phyloP scores from a whole-genome alignment of 75 land plant species.

The Chamaecyparis obtusa region DNA sequence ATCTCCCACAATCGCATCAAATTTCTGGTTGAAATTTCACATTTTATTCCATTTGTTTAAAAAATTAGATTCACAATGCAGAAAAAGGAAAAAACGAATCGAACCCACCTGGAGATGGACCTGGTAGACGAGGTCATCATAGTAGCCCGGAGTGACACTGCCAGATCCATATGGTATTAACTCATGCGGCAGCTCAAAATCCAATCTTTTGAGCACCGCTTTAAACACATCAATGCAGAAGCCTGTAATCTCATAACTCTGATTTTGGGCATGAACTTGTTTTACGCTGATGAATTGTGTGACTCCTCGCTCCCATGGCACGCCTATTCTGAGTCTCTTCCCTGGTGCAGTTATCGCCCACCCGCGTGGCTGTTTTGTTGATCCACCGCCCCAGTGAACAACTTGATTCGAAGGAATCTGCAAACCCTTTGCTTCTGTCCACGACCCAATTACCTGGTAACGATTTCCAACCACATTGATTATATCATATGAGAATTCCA shows the following conservation, averaged over 20 bases:
- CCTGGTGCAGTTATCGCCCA: background rate
- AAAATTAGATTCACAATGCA: background rate
- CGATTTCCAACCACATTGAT: conserved; percentile 15
- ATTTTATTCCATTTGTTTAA: background rate
- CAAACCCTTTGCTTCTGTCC: too few relatives aligned
- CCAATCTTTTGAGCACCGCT: conserved; percentile 24
- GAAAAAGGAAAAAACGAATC: background rate
- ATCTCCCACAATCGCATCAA: conserved; percentile 64
- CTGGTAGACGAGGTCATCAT: conserved; percentile 23
- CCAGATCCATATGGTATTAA: conserved; percentile 1
- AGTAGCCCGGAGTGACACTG: conserved; percentile 19
- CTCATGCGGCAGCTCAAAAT: conserved; percentile 17
- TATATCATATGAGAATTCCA: conserved; percentile 12
- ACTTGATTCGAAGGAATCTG: background rate
- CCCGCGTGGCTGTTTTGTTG: too few relatives aligned
- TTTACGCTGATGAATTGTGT: conserved; percentile 13
- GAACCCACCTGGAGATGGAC: conserved; percentile 23
- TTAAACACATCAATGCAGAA: conserved; percentile 24
- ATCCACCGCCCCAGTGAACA: background rate
- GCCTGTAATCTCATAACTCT: too few relatives aligned
- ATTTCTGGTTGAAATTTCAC: conserved; percentile 25
- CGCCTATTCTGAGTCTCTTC: conserved; percentile 8
- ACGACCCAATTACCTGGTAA: too few relatives aligned
- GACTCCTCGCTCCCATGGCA: conserved; percentile 23
- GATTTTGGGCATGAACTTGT: background rate